Conservation (phyloP, 768 basidiomycete genomes). For the Mycena capillaripes region DNA sequence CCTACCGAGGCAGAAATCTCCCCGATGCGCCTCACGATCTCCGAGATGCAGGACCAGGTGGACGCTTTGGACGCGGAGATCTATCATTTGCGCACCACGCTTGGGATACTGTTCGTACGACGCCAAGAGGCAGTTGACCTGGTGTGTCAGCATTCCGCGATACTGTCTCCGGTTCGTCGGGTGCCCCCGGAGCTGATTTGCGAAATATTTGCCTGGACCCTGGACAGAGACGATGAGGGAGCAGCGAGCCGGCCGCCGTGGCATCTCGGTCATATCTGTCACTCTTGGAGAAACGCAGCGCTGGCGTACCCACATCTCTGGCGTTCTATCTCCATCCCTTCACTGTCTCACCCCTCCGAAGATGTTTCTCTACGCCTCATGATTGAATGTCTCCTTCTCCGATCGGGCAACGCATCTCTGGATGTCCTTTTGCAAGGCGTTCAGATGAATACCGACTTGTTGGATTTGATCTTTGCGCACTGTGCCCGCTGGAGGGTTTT, state of each 20-base stretch:
- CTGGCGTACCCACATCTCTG: background rate
- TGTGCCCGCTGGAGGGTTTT: background rate
- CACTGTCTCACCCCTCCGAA: background rate
- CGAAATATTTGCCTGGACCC: background rate
- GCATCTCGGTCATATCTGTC: slow-evolving; percentile 6
- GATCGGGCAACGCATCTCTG: background rate
- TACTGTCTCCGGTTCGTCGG: background rate
- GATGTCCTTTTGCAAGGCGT: background rate
- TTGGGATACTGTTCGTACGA: background rate
- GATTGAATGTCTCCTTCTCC: slow-evolving; percentile 3
- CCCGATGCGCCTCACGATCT: background rate
- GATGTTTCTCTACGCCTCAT: background rate
- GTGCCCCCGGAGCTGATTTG: background rate
- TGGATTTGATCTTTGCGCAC: background rate
- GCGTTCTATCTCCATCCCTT: background rate
- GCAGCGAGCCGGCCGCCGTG: background rate
- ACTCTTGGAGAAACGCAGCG: background rate
- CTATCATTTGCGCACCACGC: background rate
- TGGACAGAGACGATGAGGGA: background rate
- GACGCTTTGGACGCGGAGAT: background rate
- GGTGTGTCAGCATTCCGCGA: background rate
- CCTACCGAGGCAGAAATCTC: background rate
- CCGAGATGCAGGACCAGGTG: background rate
- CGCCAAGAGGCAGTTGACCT: background rate
- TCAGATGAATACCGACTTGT: background rate